These are phyloP conservation scores for Myxozyma mucilagina DNA, from an alignment of 805 yeast species.

Conservation along the genomic window DNA sequence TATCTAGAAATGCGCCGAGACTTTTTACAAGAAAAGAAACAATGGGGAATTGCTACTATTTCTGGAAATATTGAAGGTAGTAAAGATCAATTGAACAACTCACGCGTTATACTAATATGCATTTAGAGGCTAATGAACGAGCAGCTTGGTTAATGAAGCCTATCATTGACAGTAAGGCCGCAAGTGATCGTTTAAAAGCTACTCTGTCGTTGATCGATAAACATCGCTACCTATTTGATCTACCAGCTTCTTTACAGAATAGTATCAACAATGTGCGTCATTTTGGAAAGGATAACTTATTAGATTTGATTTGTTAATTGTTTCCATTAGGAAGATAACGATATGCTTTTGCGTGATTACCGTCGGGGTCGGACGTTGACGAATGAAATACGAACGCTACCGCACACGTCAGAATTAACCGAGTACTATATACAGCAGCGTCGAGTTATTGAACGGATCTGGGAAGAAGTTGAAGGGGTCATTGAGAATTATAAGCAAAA, in stretches of 20 bases:
- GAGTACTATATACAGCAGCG: conserved; percentile 37
- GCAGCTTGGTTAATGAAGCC: conserved; percentile 61
- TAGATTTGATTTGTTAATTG: too few species aligned
- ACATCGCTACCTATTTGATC: conserved; percentile 55
- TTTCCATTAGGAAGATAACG: conserved; percentile 48
- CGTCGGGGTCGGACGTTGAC: conserved; percentile 48
- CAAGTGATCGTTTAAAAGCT: conserved; percentile 50
- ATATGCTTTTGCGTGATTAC: conserved; percentile 58
- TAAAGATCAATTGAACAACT: background rate
- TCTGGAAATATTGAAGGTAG: conserved; percentile 42
- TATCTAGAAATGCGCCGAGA: conserved; percentile 53
- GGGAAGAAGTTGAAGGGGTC: conserved; percentile 56
- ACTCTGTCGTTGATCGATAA: conserved; percentile 55
- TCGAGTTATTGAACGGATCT: conserved; percentile 52
- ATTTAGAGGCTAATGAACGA: conserved; percentile 49
- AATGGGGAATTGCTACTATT: conserved; percentile 42
- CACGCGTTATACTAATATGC: conserved; percentile 7
- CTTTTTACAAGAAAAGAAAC: conserved; percentile 39
- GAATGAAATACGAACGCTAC: conserved; percentile 32
- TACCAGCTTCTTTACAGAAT: conserved; percentile 52
- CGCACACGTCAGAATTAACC: conserved; percentile 29
- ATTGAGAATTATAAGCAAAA: conserved; percentile 55
- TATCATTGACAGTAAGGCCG: conserved; percentile 51
- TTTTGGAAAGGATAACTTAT: background rate
- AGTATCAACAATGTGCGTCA: conserved; percentile 45